phyloP scores from a whole-genome alignment of 163 green algal species.

The Chloroidium sp. region DNA sequence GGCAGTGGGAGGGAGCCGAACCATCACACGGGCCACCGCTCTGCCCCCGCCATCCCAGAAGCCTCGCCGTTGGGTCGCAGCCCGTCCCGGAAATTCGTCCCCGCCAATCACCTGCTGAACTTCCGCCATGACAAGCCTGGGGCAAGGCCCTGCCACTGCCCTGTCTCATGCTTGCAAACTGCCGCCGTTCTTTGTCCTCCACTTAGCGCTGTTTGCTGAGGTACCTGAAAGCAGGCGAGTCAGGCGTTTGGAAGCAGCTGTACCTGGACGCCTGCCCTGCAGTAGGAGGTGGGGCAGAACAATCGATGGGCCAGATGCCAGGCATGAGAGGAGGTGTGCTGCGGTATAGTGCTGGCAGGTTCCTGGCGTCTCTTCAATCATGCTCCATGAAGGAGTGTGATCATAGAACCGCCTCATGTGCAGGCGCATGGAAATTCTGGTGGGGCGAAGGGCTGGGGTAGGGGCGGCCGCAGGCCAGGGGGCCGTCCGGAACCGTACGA shows the following conservation, averaged over 20 bases:
- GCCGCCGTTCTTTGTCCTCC: too few species aligned
- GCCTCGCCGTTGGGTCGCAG: conserved; percentile 9
- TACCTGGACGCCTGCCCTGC: too few species aligned
- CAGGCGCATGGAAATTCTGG: neutral
- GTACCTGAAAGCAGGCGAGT: too few species aligned
- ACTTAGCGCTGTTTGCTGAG: too few species aligned
- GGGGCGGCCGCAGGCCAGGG: neutral
- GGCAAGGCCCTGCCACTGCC: neutral
- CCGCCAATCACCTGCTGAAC: conserved; percentile 55
- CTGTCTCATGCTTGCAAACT: too few species aligned
- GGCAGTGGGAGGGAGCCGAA: too few species aligned
- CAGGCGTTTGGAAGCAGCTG: too few species aligned
- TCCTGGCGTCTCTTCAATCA: neutral
- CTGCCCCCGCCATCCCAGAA: too few species aligned
- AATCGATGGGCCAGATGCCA: too few species aligned
- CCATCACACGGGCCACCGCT: too few species aligned
- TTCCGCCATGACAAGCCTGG: conserved; percentile 37
- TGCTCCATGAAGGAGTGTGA: neutral
- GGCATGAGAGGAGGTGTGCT: too few species aligned
- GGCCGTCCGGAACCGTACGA: conserved; percentile 47
- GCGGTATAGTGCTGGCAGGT: neutral
- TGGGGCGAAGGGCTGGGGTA: conserved; percentile 1
- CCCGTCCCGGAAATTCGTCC: conserved; percentile 13
- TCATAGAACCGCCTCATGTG: neutral
- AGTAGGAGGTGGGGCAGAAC: too few species aligned